Evolutionary conservation across 2,329 filamentous ascomycete genomes (phyloP).

Genomic region (Alternaria arbusti): DNA sequence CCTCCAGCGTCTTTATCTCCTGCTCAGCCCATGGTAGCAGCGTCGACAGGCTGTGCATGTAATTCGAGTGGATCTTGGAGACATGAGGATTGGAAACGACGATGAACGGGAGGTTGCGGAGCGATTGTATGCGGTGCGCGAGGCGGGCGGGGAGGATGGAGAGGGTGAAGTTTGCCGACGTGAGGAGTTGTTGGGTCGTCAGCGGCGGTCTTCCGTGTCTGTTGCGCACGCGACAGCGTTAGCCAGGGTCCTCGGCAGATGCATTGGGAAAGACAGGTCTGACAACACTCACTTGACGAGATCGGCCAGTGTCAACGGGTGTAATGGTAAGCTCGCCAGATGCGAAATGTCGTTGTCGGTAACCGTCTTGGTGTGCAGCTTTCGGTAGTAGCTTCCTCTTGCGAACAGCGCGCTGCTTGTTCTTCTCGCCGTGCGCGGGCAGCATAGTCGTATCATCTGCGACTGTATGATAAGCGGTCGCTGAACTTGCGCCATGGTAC

Average conservation of each 20-base stretch:
- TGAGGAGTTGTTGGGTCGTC: slow-evolving; percentile 77
- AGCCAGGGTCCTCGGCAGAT: not conserved
- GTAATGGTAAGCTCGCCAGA: slow-evolving; percentile 78
- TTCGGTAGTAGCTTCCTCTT: slow-evolving; percentile 18
- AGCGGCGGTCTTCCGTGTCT: slow-evolving; percentile 84
- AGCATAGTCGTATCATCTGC: slow-evolving; percentile 43
- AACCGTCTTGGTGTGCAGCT: slow-evolving; percentile 52
- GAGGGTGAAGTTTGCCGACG: slow-evolving; percentile 94
- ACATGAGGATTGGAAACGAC: slow-evolving; percentile 98
- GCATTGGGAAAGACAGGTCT: not conserved
- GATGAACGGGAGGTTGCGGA: slow-evolving; percentile 94
- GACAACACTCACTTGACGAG: slow-evolving; percentile 73
- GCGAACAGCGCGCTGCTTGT: slow-evolving; percentile 24
- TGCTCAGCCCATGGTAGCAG: slow-evolving; percentile 82
- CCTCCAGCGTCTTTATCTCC: slow-evolving; percentile 76
- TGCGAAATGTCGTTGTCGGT: slow-evolving; percentile 78
- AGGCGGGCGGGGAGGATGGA: slow-evolving; percentile 89
- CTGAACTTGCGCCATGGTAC: slow-evolving; percentile 40
- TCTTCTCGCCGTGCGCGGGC: slow-evolving; percentile 31
- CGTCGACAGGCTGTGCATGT: slow-evolving; percentile 89
- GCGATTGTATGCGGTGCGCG: slow-evolving; percentile 89
- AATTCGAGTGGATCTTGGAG: slow-evolving; percentile 93
- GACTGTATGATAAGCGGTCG: slow-evolving; percentile 46
- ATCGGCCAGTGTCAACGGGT: slow-evolving; percentile 84
- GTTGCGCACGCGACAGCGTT: slow-evolving; percentile 18